A percentile compares a stretch with the other conserved stretches of the same genome.
Conservation (phyloP, 139 green algal species). For the Haematococcus lacustris region DNA sequence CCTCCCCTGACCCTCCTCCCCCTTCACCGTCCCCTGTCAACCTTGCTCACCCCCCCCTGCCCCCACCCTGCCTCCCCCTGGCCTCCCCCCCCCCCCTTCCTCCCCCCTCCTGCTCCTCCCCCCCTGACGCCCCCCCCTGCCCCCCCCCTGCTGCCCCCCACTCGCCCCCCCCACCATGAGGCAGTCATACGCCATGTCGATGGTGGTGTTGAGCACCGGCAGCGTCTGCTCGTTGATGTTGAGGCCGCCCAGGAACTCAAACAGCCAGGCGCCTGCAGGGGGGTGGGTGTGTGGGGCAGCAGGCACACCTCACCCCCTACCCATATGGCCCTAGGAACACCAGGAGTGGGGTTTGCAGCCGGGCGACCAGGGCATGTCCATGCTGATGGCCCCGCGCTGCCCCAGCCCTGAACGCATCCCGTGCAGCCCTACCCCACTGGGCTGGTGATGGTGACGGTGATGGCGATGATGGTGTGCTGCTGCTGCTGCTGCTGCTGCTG, state of each 20-base stretch:
- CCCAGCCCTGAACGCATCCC: background rate
- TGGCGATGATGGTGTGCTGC: too few species aligned
- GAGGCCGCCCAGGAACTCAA: conserved; percentile 40
- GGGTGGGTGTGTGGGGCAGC: background rate
- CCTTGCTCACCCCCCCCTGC: background rate
- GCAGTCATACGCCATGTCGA: conserved; percentile 17
- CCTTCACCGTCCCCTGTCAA: background rate
- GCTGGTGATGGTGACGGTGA: too few species aligned
- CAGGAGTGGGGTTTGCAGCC: background rate
- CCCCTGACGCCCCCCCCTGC: background rate
- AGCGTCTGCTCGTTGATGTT: conserved; percentile 25
- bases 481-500: too few species aligned
- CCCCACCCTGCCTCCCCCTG: background rate
- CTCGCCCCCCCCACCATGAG: conserved; percentile 5
- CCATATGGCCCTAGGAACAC: too few species aligned
- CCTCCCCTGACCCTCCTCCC: background rate
- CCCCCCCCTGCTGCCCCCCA: background rate
- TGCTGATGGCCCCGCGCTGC: background rate
- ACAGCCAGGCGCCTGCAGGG: conserved; percentile 26
- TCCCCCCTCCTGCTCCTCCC: background rate
- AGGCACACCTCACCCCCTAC: background rate
- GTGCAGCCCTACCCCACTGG: too few species aligned
- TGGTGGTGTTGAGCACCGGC: conserved; percentile 28
- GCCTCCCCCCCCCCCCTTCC: background rate
- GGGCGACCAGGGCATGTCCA: background rate